Base-by-base conservation (phyloP, 306 rosid species). In the Hippophae rhamnoides region DNA sequence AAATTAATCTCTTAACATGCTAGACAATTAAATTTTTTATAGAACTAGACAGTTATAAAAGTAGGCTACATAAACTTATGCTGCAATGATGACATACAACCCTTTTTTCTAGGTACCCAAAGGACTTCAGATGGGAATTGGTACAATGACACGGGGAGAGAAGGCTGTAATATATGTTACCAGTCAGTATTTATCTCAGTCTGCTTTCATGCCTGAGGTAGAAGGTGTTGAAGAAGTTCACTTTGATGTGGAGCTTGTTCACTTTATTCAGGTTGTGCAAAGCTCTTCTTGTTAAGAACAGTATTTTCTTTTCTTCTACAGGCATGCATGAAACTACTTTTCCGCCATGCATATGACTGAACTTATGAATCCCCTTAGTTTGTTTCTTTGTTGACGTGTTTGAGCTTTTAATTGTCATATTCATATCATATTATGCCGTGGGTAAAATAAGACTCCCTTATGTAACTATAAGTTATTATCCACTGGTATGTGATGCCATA, bases 81-180 rank as follows among this genome's bases (percentile, higher is more conserved):
- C 14, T 49, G 6, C 42, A 26, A 5, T 14, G 9, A 23, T 54
- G 25, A 43, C 9, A 12, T 27, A 31, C 41, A 18, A 18, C 7
- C 13, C 14, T 26, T 52, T 44, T 26, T 38, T 5, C 6, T 75
- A 93, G 99, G 85, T 93, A 62, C 99, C 99, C 62, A 84, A 84
- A 75, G 99, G 97, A 69, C 95, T 93, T 71, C 97, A 93, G 78
- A 84, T 88, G 95, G 99, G 86, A 48, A 86, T 93, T 44, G 99
- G 95, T 68, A 77, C 94, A 23, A 93, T 88, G 99, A 57, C 86
- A 53, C 76, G 90, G 67, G 79, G 78, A 73, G 99, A 93, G 81
- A 92, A 84, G 73, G 97, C 95, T 53, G 80, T 82, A 51, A 76
- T 86, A 73, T 93, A 72, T 62, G 95, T 86, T 40, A 75, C 74